phyloP scores from a whole-genome alignment of 225 moss, liverwort and hornwort species.

The Antitrichia curtipendula region DNA sequence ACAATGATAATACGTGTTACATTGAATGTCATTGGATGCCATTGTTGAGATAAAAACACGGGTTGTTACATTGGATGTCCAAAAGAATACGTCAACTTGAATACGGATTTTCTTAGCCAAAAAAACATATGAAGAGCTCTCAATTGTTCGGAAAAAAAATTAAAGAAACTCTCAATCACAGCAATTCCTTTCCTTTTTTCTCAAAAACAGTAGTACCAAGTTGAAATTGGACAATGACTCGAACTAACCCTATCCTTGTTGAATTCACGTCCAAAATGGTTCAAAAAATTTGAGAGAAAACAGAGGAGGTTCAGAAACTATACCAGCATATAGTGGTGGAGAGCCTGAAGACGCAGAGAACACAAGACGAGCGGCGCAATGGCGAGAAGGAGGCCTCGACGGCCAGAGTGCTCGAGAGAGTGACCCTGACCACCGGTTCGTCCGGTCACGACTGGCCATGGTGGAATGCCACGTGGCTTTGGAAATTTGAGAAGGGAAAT shows the following conservation, averaged over 20 bases:
- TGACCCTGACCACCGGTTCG: neutral
- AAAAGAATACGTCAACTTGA: too few species aligned
- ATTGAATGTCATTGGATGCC: too few species aligned
- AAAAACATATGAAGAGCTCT: too few species aligned
- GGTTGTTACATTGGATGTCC: too few species aligned
- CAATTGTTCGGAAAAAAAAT: neutral
- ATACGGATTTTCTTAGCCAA: too few species aligned
- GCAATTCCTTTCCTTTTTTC: too few species aligned
- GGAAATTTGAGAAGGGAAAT: neutral
- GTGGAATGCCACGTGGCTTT: neutral
- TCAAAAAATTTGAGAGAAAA: neutral
- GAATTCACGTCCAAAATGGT: neutral
- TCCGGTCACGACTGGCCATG: neutral
- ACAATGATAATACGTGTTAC: too few species aligned
- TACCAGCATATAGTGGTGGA: neutral
- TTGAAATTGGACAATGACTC: neutral
- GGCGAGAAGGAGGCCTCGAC: neutral
- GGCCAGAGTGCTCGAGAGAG: neutral
- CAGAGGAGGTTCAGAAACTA: neutral
- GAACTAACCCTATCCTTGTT: neutral
- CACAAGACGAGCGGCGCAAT: neutral
- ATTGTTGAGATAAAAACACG: too few species aligned
- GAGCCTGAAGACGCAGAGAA: neutral
- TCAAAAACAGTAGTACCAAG: neutral
- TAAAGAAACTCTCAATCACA: neutral